Evolutionary conservation across 805 yeast species (phyloP).

Genomic region (Teunomyces kruisii): DNA sequence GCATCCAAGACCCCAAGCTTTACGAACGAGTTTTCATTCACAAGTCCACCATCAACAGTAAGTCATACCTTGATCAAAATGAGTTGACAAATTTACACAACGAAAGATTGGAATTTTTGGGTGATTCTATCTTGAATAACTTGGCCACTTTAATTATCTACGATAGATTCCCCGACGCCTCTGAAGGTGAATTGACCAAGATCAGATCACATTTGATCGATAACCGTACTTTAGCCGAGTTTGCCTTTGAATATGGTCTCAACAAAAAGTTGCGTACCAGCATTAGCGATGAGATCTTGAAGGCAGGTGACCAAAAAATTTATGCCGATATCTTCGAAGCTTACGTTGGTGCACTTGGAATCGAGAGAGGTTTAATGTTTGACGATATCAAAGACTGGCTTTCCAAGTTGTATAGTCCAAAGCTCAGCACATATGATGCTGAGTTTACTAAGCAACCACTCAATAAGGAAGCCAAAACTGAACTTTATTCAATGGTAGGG

Average conservation of each 20-base stretch:
- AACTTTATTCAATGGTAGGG: conserved; percentile 77
- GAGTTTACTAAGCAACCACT: conserved; percentile 40
- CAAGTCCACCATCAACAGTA: conserved; percentile 65
- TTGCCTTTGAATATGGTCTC: conserved; percentile 69
- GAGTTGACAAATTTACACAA: conserved; percentile 68
- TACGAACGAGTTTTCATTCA: conserved; percentile 77
- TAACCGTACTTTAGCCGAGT: conserved; percentile 68
- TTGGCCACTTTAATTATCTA: conserved; percentile 70
- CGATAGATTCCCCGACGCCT: conserved; percentile 61
- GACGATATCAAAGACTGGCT: conserved; percentile 59
- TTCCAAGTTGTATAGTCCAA: conserved; percentile 47
- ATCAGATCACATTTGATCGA: conserved; percentile 70
- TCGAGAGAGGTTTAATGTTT: conserved; percentile 53
- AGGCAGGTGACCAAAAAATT: conserved; percentile 62
- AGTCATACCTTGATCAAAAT: conserved; percentile 51
- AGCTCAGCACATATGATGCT: conserved; percentile 30
- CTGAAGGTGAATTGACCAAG: conserved; percentile 79
- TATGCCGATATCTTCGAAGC: conserved; percentile 94
- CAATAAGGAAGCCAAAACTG: conserved; percentile 70
- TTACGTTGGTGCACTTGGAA: conserved; percentile 79
- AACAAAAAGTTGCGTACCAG: conserved; percentile 54
- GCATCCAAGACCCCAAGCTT: conserved; percentile 57
- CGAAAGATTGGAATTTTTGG: conserved; percentile 86
- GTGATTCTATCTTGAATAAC: conserved; percentile 80
- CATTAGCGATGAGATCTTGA: conserved; percentile 44